Percentiles rank a stretch among this genome's conserved stretches.
Evolutionary conservation across 306 rosid species (phyloP).

Genomic region (Echinosophora koreensis): DNA sequence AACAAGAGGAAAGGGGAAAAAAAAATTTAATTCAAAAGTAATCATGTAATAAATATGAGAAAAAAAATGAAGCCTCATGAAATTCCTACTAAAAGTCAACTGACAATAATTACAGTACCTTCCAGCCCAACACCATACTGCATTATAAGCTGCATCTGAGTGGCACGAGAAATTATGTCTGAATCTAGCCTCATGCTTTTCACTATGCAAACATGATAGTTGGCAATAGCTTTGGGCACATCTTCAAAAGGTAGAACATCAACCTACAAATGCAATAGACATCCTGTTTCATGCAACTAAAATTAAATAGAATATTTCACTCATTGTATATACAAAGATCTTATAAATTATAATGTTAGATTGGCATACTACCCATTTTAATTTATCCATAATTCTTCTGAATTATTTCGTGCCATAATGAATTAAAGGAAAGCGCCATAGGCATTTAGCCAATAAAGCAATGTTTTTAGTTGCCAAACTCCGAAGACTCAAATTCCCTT

Average conservation of each 20-base stretch:
- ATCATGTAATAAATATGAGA: neutral
- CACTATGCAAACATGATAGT: constrained; percentile 72
- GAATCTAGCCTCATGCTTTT: constrained; percentile 74
- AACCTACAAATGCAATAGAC: constrained; percentile 58
- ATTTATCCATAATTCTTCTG: neutral
- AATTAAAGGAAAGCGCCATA: neutral
- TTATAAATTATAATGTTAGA: neutral
- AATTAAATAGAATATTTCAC: constrained; percentile 3
- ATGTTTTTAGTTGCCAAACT: neutral
- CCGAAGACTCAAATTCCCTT: neutral
- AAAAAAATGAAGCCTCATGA: constrained; percentile 32
- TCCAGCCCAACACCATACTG: constrained; percentile 95
- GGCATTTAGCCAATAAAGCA: neutral
- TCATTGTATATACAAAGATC: neutral
- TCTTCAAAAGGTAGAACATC: constrained; percentile 77
- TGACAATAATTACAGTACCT: constrained; percentile 56
- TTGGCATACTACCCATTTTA: neutral
- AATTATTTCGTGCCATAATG: constrained; percentile 13
- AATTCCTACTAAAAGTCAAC: constrained; percentile 10
- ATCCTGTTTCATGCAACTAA: neutral
- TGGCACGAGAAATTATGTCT: constrained; percentile 68
- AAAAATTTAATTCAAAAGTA: constrained; percentile 1
- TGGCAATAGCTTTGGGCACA: constrained; percentile 66
- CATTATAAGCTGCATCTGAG: constrained; percentile 80
- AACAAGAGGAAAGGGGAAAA: neutral